Evolutionary conservation across 1,284 basidiomycete genomes (phyloP).

Genomic region (Trametes versicolor): DNA sequence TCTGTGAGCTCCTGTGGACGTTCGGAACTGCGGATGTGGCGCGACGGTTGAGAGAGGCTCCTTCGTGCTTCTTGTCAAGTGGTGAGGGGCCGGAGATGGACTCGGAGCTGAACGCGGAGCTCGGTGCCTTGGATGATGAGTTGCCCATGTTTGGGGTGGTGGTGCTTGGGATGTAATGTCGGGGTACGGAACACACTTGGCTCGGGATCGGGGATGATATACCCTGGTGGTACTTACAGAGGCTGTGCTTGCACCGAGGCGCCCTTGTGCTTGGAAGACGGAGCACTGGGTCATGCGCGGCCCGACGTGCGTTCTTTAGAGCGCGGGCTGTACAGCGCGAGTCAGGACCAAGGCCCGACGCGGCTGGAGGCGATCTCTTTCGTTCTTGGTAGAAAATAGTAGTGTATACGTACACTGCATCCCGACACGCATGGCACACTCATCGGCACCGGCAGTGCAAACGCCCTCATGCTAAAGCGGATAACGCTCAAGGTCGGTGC

Average conservation of each 20-base stretch:
- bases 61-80: conserved; percentile 19
- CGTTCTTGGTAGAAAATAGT: background rate
- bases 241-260: conserved; percentile 10
- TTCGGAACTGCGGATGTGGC: conserved; percentile 18
- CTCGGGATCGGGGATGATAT: conserved; percentile 2
- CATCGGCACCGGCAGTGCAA: background rate
- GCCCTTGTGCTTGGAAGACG: background rate
- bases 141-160: conserved; percentile 32
- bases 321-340: background rate
- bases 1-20: conserved; percentile 9
- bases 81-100: conserved; percentile 18
- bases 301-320: background rate
- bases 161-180: background rate
- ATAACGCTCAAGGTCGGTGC: background rate
- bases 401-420: conserved; percentile 3
- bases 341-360: conserved; percentile 9
- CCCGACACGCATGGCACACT: conserved; percentile 3
- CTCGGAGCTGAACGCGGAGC: conserved; percentile 19
- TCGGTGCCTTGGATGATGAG: conserved; percentile 29
- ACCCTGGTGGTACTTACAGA: background rate
- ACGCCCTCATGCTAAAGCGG: background rate
- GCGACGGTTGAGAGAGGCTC: conserved; percentile 24
- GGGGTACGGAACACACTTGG: background rate
- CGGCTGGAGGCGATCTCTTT: conserved; percentile 9
- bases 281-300: conserved; percentile 18